Evolutionary conservation across 1,284 basidiomycete genomes (phyloP).

Genomic region (Cutaneotrichosporon spelunceum): DNA sequence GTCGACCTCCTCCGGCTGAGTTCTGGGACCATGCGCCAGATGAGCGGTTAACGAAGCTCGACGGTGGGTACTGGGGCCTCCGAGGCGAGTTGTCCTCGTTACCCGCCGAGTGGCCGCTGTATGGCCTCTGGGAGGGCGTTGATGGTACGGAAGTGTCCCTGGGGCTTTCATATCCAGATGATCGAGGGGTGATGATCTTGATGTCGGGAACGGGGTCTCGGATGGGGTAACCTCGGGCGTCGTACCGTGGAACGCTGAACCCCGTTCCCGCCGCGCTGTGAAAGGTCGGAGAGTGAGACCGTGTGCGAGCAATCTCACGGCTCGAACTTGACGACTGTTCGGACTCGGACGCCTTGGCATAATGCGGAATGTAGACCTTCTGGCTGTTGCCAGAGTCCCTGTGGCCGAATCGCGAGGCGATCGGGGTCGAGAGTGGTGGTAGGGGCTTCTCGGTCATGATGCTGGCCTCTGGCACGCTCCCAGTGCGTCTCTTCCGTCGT

Average conservation of each 20-base stretch:
- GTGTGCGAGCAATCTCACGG: not conserved
- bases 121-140: not conserved
- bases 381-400: not conserved
- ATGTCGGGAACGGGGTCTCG: constrained; percentile 7
- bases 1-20: not conserved
- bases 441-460: not conserved
- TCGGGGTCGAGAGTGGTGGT: not conserved
- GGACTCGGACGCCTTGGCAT: not conserved
- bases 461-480: not conserved
- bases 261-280: not conserved
- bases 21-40: not conserved
- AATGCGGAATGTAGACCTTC: not conserved
- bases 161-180: not conserved
- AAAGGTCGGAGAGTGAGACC: not conserved
- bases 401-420: not conserved
- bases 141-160: not conserved
- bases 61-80: not conserved
- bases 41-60: constrained; percentile 2
- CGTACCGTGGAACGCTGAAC: constrained; percentile 19
- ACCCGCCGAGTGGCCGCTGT: not conserved
- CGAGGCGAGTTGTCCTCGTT: constrained; percentile 1
- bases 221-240: constrained; percentile 27
- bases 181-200: constrained; percentile 3
- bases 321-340: no score
- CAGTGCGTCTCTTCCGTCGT: not conserved